These are phyloP conservation scores for Cystobasidium slooffiae DNA, from an alignment of 1,284 basidiomycete genomes.

Conservation along the genomic window DNA sequence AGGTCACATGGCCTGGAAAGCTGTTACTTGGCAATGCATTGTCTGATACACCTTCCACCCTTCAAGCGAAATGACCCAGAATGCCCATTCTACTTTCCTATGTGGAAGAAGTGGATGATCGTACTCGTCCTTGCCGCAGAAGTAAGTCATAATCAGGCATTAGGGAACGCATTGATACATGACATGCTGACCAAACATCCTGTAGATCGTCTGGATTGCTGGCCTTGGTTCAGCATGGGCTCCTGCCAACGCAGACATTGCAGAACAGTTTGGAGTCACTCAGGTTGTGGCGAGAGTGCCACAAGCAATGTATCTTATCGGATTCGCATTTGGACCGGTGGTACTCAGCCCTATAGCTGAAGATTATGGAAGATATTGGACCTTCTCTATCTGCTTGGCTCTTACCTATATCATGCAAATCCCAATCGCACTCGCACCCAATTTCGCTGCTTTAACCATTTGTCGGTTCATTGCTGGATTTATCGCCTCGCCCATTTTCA, in stretches of 20 bases:
- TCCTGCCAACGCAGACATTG: slow-evolving; percentile 38
- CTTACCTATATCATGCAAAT: slow-evolving; percentile 53
- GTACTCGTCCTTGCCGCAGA: slow-evolving; percentile 31
- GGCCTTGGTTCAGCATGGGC: slow-evolving; percentile 30
- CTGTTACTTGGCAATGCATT: neutral
- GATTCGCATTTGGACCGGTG: slow-evolving; percentile 44
- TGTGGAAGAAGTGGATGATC: slow-evolving; percentile 42
- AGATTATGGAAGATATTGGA: slow-evolving; percentile 53
- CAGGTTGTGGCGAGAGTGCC: slow-evolving; percentile 28
- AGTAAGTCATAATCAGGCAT: slow-evolving; percentile 9
- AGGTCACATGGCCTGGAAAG: neutral
- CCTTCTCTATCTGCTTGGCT: slow-evolving; percentile 53
- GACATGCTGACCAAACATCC: neutral
- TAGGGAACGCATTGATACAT: neutral
- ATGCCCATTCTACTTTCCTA: slow-evolving; percentile 41
- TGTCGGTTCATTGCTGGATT: slow-evolving; percentile 43
- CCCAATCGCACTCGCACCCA: slow-evolving; percentile 49
- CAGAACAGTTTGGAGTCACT: slow-evolving; percentile 29
- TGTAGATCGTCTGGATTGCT: slow-evolving; percentile 28
- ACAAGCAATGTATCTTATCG: slow-evolving; percentile 43
- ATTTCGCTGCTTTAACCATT: slow-evolving; percentile 45
- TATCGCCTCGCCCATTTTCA: slow-evolving; percentile 51
- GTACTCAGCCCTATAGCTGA: slow-evolving; percentile 54
- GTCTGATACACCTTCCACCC: neutral
- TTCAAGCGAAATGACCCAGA: slow-evolving; percentile 41